Base-by-base conservation (phyloP, 192 early-diverging fungal species). In the Funneliformis mosseae region DNA sequence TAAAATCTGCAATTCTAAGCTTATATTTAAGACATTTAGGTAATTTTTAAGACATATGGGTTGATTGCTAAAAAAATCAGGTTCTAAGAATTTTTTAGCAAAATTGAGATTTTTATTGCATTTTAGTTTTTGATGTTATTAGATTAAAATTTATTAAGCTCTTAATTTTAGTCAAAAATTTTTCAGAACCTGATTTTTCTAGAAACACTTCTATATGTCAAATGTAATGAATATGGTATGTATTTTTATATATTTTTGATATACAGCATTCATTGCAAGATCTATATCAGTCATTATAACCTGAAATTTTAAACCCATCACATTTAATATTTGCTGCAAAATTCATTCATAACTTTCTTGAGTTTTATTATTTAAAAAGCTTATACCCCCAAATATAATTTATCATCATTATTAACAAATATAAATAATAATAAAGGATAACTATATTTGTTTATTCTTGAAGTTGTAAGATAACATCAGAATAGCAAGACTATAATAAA, bases 241-340 rank as follows among this genome's bases (percentile, higher is more conserved):
- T 72, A 12, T 45, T 10, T 12, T 41, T 41, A 2, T 43, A 43
- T 72, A 72, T 41, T 6, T 45, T 72, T 21, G 21, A 72, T 2
- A 43, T 45, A 41, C 70, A 21, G 41, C 7, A 6, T 38, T 16
- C 0, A 41, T 72, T 23, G 70, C 70, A 7, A 16, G 42, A 72
- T 72, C 42, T 21, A 43, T 72, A 45, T 72, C 41, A 4, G 41
- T 72, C 45, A 72, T 23, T 41, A 72, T 72, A 45, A 72, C 70
- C 4, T 21, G 10, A 5, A 18, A 41, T 43, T 41, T 2, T 1
- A 21, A 18, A 67, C 33, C 14, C 1, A 3, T 33, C 3, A 3
- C 33, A 4, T 67, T 8, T 28, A 67, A 38, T 11, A 5, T 25
- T 12, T 25, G 23, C 10, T 11, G 23, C 3, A 67, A 67, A 38